Conservation (phyloP, 23 red algal species). For the Gracilaria gracilis region DNA sequence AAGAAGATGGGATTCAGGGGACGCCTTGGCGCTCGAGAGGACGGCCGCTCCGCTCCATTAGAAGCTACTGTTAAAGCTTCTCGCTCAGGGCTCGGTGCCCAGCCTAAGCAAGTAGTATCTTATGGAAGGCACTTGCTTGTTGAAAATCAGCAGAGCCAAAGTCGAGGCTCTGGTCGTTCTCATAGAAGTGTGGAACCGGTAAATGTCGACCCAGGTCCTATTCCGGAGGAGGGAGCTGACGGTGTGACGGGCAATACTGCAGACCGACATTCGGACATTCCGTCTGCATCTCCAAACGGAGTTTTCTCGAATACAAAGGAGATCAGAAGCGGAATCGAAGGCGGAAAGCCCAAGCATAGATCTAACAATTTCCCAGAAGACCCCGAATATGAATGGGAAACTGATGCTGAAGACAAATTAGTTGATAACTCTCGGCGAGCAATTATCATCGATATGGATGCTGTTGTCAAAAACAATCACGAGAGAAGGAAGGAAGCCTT, state of each 20-base stretch:
- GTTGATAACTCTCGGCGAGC: slow-evolving; percentile 58
- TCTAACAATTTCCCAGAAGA: not conserved
- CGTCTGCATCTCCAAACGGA: not conserved
- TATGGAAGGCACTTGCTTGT: slow-evolving; percentile 6
- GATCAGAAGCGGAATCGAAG: not conserved
- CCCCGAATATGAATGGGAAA: slow-evolving; percentile 38
- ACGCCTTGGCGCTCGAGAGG: slow-evolving; percentile 57
- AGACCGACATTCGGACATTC: not conserved
- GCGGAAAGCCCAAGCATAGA: not conserved
- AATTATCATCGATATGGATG: slow-evolving; percentile 47
- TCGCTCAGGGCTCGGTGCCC: slow-evolving; percentile 42
- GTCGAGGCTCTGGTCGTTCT: not conserved
- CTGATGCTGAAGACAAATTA: slow-evolving; percentile 26
- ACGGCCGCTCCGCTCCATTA: slow-evolving; percentile 39
- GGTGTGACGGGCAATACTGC: not conserved
- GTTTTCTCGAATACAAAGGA: not conserved
- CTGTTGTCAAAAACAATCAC: slow-evolving; percentile 19
- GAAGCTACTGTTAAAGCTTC: slow-evolving; percentile 1
- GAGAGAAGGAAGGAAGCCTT: slow-evolving; percentile 28
- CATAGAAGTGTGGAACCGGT: not conserved
- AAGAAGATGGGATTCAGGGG: slow-evolving; percentile 73
- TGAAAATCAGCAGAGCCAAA: slow-evolving; percentile 14
- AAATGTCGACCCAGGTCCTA: not conserved
- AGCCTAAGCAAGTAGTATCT: not conserved
- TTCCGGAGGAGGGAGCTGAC: not conserved